A percentile compares a stretch with the other conserved stretches of the same genome.
phyloP scores from a whole-genome alignment of 768 basidiomycete species.

The Jaapia argillacea region DNA sequence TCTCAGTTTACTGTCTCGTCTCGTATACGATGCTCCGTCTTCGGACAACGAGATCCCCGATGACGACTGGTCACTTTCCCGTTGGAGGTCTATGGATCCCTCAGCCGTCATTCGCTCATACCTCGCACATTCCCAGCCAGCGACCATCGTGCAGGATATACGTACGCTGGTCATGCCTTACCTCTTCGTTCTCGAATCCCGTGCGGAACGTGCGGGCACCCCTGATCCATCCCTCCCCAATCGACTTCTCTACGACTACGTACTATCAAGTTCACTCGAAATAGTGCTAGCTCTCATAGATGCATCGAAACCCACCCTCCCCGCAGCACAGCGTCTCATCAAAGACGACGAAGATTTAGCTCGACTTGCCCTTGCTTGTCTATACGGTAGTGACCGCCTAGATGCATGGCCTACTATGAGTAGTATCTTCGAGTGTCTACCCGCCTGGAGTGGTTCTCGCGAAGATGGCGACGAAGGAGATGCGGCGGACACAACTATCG shows the following conservation, averaged over 20 bases:
- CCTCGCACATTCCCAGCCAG: slow-evolving; percentile 58
- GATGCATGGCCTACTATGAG: slow-evolving; percentile 82
- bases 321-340: slow-evolving; percentile 60
- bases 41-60: slow-evolving; percentile 26
- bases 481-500: slow-evolving; percentile 71
- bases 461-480: slow-evolving; percentile 60
- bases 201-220: slow-evolving; percentile 68
- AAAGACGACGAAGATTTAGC: slow-evolving; percentile 78
- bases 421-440: slow-evolving; percentile 90
- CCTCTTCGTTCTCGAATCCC: slow-evolving; percentile 84
- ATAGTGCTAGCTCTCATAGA: slow-evolving; percentile 74
- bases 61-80: slow-evolving; percentile 67
- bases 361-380: slow-evolving; percentile 74
- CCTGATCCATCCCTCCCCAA: slow-evolving; percentile 60
- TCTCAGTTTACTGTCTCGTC: slow-evolving; percentile 71
- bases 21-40: slow-evolving; percentile 75
- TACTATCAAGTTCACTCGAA: slow-evolving; percentile 57
- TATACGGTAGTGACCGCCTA: slow-evolving; percentile 73
- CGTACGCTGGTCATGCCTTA: slow-evolving; percentile 81
- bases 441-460: slow-evolving; percentile 67
- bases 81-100: slow-evolving; percentile 66
- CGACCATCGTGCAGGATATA: slow-evolving; percentile 58
- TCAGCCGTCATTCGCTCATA: slow-evolving; percentile 63
- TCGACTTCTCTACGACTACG: slow-evolving; percentile 61
- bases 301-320: slow-evolving; percentile 83